Evolutionary conservation across 2,329 filamentous ascomycete species (phyloP), one percentile per base, ranked within the genome.

Genomic region (Stachybotrys elegans): DNA sequence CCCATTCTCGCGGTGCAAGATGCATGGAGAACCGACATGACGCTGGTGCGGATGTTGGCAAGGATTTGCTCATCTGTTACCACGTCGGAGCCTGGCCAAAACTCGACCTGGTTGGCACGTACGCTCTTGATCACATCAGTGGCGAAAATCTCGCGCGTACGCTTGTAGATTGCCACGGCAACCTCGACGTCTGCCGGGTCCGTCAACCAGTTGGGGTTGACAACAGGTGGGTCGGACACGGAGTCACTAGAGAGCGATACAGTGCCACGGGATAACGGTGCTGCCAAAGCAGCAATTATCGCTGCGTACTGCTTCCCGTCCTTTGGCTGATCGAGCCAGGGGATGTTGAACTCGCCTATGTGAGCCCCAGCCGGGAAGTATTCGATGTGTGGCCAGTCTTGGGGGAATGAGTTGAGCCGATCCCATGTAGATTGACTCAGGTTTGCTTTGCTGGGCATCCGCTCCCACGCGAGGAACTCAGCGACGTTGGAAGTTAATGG

Each of bases 141-240:
- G 29, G 14, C 17, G 29, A 32, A 32, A 0, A 64, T 54, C 12
- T 69, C 52, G 0, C 75, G 68, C 0, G 64, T 51, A 4, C 75
- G 67, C 41, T 63, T 68, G 48, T 69, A 70, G 0, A 60, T 55
- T 0, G 66, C 64, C 9, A 78, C 49, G 4, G 65, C 67, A 2
- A 76, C 53, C 8, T 71, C 65, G n/a, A 61, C 48, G 43, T 78
- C 73, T 2, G 61, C 57, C 6, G 60, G 57, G 14, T 68, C 58
- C 6, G 57, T 57, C 1, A 77, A 56, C 64, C 66, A 77, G 47
- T 69, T 69, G 2, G 69, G 68, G 47, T 72, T 61, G 46, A 76
- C 68, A 14, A 68, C 51, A 0, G 73, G 73, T 1, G 53, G 51
- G 7, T 46, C 49, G 17, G 63, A 58, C 3, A 57, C 60, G 32